Evolutionary conservation across 371 early-diverging fungal species (phyloP).

Genomic region (Capillidium heterosporum): DNA sequence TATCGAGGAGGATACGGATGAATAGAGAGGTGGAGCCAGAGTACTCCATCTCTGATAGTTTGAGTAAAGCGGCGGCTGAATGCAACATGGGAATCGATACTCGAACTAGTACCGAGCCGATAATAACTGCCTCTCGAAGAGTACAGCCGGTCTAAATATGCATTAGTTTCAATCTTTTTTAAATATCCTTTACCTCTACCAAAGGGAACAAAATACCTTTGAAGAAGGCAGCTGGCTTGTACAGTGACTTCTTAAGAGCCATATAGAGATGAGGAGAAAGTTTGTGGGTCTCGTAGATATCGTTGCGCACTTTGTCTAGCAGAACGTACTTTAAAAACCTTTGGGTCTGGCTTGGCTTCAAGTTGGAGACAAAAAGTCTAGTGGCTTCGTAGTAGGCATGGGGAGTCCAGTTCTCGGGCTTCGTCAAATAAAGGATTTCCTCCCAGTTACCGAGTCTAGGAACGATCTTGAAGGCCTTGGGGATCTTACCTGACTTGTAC

Average conservation of each 20-base stretch:
- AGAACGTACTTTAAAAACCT: conserved; percentile 69
- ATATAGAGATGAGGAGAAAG: conserved; percentile 90
- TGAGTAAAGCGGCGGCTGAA: conserved; percentile 81
- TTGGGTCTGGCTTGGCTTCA: conserved; percentile 84
- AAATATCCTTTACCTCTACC: conserved; percentile 38
- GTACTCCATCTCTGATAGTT: conserved; percentile 93
- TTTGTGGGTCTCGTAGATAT: conserved; percentile 87
- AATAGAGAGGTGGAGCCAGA: conserved; percentile 84
- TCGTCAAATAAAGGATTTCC: conserved; percentile 78
- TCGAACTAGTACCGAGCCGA: conserved; percentile 79
- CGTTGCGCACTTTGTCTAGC: conserved; percentile 79
- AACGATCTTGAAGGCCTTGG: conserved; percentile 97
- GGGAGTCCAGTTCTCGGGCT: conserved; percentile 87
- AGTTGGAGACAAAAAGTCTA: conserved; percentile 84
- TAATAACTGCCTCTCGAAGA: conserved; percentile 90
- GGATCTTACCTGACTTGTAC: conserved; percentile 90
- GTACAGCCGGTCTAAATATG: conserved; percentile 57
- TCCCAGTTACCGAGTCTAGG: conserved; percentile 93
- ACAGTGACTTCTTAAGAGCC: conserved; percentile 88
- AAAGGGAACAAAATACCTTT: conserved; percentile 93
- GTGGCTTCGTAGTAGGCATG: conserved; percentile 92
- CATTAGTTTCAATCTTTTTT: background rate
- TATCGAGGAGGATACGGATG: conserved; percentile 88
- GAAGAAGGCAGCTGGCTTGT: conserved; percentile 94
- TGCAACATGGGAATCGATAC: conserved; percentile 89